phyloP scores from a whole-genome alignment of 176 grass and related monocot genomes.

The Miscanthus lutarioriparius region DNA sequence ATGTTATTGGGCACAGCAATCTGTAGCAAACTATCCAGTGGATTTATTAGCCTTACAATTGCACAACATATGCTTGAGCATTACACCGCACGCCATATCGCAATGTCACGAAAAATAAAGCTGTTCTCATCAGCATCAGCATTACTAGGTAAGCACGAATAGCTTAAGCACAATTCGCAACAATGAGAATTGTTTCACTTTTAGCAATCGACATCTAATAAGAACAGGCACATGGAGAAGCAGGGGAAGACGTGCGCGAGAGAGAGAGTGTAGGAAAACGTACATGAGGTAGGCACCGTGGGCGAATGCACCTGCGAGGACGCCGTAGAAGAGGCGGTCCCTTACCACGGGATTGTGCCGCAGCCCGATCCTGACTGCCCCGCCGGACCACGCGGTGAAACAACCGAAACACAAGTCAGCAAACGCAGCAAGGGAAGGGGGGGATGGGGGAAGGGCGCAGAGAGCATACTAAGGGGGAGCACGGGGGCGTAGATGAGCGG shows the following conservation, averaged over 20 bases:
- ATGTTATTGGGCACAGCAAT: not conserved
- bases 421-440: not conserved
- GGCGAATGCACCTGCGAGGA: conserved; percentile 80
- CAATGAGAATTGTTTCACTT: not conserved
- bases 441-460: not conserved
- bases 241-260: not conserved
- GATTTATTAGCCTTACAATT: not conserved
- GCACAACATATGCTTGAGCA: not conserved
- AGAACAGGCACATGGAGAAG: not conserved
- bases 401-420: conserved; percentile 27
- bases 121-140: not conserved
- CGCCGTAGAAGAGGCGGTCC: conserved; percentile 90
- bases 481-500: conserved; percentile 84
- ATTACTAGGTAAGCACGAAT: not conserved
- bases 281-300: conserved; percentile 94
- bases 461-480: conserved; percentile 72
- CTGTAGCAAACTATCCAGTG: not conserved
- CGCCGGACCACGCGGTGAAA: not conserved
- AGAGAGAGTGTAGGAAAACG: conserved; percentile 6
- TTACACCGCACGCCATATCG: not conserved
- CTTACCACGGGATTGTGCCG: conserved; percentile 82
- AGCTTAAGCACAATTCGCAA: not conserved
- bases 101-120: not conserved
- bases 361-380: conserved; percentile 80
- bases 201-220: not conserved